Percentiles rank a stretch among this genome's conserved stretches.
These are phyloP conservation scores for Carex arenaria DNA, from an alignment of 202 grass and related monocot genomes.

Conservation along the genomic window DNA sequence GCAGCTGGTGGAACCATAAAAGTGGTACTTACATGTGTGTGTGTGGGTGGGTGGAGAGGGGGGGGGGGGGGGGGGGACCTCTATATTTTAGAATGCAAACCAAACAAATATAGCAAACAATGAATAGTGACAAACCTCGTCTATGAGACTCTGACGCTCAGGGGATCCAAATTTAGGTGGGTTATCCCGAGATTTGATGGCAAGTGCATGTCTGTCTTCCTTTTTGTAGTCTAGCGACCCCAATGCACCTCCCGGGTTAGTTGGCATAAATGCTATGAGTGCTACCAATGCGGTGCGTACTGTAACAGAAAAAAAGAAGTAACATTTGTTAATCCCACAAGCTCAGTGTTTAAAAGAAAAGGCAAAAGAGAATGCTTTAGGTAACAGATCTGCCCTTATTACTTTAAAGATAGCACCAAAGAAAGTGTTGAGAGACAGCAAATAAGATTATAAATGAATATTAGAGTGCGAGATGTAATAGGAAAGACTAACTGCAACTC, in stretches of 20 bases:
- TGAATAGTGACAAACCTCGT: slow-evolving; percentile 48
- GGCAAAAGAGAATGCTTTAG: background rate
- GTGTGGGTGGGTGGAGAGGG: too few relatives aligned
- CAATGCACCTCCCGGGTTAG: slow-evolving; percentile 84
- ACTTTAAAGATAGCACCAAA: background rate
- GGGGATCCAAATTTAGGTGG: slow-evolving; percentile 73
- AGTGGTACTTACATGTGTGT: background rate
- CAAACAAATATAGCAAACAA: background rate
- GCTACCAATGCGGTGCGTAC: slow-evolving; percentile 93
- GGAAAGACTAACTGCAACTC: background rate
- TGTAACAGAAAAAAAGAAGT: slow-evolving; percentile 24
- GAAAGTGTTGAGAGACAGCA: background rate
- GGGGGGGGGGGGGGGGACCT: background rate
- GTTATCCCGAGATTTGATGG: slow-evolving; percentile 75
- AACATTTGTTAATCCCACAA: background rate
- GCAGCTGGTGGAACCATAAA: background rate
- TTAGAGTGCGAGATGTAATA: background rate
- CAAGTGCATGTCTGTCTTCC: slow-evolving; percentile 68
- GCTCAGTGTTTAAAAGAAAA: background rate
- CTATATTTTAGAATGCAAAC: background rate
- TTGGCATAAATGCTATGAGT: slow-evolving; percentile 96
- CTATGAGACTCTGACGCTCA: slow-evolving; percentile 90
- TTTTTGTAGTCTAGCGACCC: slow-evolving; percentile 94
- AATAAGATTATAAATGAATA: background rate
- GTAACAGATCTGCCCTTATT: background rate